Percentiles rank a stretch among this genome's conserved stretches.
These are phyloP conservation scores for Exophiala bonariae DNA, from an alignment of 2,329 filamentous ascomycete species.

Conservation along the genomic window DNA sequence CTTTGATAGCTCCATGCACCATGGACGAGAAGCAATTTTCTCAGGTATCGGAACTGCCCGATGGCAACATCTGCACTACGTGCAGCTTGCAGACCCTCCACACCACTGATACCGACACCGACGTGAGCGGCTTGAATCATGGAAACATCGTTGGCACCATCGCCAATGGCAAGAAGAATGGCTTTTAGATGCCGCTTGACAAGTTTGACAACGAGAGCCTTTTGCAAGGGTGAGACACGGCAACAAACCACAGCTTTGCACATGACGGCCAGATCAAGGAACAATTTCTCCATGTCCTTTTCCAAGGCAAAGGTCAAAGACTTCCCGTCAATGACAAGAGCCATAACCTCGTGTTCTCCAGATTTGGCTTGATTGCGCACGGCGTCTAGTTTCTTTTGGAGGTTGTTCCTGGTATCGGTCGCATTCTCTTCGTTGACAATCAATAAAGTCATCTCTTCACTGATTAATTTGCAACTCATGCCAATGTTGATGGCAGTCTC, in stretches of 20 bases:
- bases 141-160: constrained; percentile 98
- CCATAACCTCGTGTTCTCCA: constrained; percentile 71
- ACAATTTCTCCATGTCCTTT: constrained; percentile 87
- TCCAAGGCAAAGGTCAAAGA: constrained; percentile 92
- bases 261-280: constrained; percentile 88
- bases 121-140: constrained; percentile 99
- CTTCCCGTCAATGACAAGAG: constrained; percentile 93
- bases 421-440: constrained; percentile 91
- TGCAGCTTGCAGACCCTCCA: constrained; percentile 95
- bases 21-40: constrained; percentile 91
- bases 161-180: constrained; percentile 91
- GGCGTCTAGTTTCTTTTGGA: constrained; percentile 90
- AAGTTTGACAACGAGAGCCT: constrained; percentile 95
- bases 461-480: constrained; percentile 98
- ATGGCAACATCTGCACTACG: constrained; percentile 95
- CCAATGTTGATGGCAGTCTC: constrained; percentile 99
- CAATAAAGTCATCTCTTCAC: constrained; percentile 96
- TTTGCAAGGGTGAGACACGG: constrained; percentile 90
- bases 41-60: constrained; percentile 90
- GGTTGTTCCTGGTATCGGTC: constrained; percentile 77
- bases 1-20: constrained; percentile 98
- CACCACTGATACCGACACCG: constrained; percentile 93
- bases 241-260: constrained; percentile 99
- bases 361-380: constrained; percentile 75
- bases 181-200: constrained; percentile 93